A percentile compares a stretch with the other conserved stretches of the same genome.
Evolutionary conservation across 1,284 basidiomycete species (phyloP).

Genomic region (Fistulina hepatica): DNA sequence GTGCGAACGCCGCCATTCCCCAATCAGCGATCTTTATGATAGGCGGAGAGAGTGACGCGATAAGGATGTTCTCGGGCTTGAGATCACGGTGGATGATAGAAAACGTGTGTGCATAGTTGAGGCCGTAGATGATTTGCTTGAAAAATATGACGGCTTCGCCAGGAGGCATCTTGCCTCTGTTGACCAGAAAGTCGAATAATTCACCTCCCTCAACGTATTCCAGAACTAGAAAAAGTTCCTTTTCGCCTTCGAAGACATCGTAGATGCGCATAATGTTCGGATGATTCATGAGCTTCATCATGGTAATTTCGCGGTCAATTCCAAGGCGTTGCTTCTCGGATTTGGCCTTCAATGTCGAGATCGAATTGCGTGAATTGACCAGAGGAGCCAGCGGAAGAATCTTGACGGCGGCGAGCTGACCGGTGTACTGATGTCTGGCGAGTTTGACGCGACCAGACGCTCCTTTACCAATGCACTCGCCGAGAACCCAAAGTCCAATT

Average conservation of each 20-base stretch:
- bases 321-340: constrained; percentile 85
- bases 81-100: constrained; percentile 99
- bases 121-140: constrained; percentile 93
- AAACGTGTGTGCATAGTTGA: constrained; percentile 97
- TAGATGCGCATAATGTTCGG: constrained; percentile 94
- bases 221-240: constrained; percentile 88
- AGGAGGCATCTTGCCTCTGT: constrained; percentile 72
- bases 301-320: constrained; percentile 95
- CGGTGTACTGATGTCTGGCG: constrained; percentile 80
- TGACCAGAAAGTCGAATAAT: constrained; percentile 95
- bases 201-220: constrained; percentile 98
- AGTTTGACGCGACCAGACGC: constrained; percentile 94
- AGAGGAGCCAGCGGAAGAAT: constrained; percentile 88
- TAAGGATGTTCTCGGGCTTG: constrained; percentile 95
- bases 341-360: constrained; percentile 64
- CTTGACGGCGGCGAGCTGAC: constrained; percentile 94
- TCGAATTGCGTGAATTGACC: constrained; percentile 65
- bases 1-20: constrained; percentile 95
- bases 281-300: constrained; percentile 99
- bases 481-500: constrained; percentile 79
- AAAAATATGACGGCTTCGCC: constrained; percentile 89
- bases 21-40: constrained; percentile 98
- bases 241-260: constrained; percentile 94
- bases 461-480: constrained; percentile 92
- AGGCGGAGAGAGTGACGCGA: constrained; percentile 74